Evolutionary conservation across 495 filamentous ascomycete species (phyloP), one percentile per base, ranked within the genome.

Genomic region (Cairneyella variabilis): DNA sequence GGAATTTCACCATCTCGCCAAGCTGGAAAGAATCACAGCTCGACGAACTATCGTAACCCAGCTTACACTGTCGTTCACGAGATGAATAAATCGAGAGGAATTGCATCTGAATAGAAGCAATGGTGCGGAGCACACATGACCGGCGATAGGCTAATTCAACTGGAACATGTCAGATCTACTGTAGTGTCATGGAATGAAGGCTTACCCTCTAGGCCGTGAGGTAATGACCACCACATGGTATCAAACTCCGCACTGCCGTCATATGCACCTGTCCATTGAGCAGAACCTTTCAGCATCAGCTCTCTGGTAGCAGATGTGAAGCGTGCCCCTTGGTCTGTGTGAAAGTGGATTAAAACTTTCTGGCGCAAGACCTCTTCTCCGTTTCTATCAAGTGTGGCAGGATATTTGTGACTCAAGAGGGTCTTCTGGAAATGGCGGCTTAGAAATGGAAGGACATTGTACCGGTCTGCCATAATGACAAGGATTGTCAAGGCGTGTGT

Each of bases 1-100:
- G 83, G 65, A 95, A 96, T 34, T 87, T 85, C 54, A 88, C 69
- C 75, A 90, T 90, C 68, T 95, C 88, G 14, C 90, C 90, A 0
- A 95, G 76, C 60, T 95, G 89, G 65, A 89, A 96, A 4, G 84
- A 82, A 67, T 96, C 90, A 65, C 90, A 96, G 54, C 85, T 79
- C 14, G 76, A 70, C 34, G 81, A 86, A 30, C 84, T 84, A 52
- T 84, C 86, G 62, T 92, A 90, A 34, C 86, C 88, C 0, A 86
- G 78, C 49, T 82, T 83, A 66, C 90, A 96, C 61, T 91, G 84
- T 18, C 71, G 60, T 36, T 78, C 68, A 16, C 68, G 64, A 11
- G 80, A 84, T 3, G 73, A 76, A 66, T 91, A 96, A 0, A 84
- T 71, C 11, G 72, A 66, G 9, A 93, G 67, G 56, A 92, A 92